phyloP scores from a whole-genome alignment of 805 yeast genomes.

The Teunomyces gatunensis region DNA sequence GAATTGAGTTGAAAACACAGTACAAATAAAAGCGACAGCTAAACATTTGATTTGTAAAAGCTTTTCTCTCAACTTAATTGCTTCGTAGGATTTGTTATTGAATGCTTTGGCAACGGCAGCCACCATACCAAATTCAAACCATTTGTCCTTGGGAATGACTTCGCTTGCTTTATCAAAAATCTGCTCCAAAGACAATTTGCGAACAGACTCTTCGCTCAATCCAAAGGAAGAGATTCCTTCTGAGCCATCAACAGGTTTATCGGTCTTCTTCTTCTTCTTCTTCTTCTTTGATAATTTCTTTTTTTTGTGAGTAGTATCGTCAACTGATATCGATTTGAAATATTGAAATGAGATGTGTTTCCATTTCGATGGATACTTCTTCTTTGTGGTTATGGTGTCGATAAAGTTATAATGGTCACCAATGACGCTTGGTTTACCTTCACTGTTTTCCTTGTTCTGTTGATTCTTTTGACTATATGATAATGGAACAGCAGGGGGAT shows the following conservation, averaged over 20 bases:
- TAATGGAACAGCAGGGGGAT: conserved; percentile 48
- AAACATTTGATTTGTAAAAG: conserved; percentile 63
- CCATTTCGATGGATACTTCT: conserved; percentile 56
- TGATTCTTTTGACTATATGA: conserved; percentile 17
- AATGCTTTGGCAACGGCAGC: conserved; percentile 73
- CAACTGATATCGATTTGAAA: conserved; percentile 24
- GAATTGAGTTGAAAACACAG: conserved; percentile 54
- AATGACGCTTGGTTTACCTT: conserved; percentile 21
- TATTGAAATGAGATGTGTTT: conserved; percentile 52
- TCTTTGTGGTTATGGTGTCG: conserved; percentile 42
- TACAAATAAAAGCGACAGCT: conserved; percentile 62
- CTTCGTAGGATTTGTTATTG: conserved; percentile 51
- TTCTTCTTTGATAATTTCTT: conserved; percentile 8
- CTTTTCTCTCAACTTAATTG: conserved; percentile 53
- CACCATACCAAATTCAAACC: conserved; percentile 61
- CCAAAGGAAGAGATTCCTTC: conserved; percentile 54
- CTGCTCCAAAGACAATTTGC: conserved; percentile 55
- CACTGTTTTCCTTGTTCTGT: conserved; percentile 5
- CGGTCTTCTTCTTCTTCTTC: conserved; percentile 16
- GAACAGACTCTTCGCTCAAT: conserved; percentile 56
- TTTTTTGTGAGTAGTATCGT: conserved; percentile 7
- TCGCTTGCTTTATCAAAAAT: conserved; percentile 60
- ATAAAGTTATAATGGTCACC: conserved; percentile 45
- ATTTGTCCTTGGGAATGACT: conserved; percentile 57
- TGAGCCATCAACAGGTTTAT: conserved; percentile 5